Base-by-base conservation (phyloP, 306 rosid genomes). In the Leucaena leucocephala region DNA sequence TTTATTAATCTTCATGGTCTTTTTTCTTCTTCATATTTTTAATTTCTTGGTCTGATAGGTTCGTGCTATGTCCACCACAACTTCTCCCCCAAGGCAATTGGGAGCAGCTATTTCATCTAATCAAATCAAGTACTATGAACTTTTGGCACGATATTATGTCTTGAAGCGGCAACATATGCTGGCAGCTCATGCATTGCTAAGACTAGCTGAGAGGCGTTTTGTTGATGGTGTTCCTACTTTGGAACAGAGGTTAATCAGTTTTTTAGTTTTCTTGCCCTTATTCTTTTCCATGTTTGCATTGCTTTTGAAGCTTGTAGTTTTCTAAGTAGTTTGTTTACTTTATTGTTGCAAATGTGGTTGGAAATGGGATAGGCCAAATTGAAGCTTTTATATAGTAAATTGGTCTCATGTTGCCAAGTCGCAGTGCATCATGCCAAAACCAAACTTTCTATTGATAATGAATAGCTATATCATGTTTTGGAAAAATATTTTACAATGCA, bases 81-180 rank as follows among this genome's bases (percentile, higher is more conserved):
- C 86, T 81, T 88, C 92, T 84, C 88, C 90, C 40, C 49, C 86
- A 78, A 88, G 93, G 81, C 94, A 91, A 77, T 85, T 88, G 0
- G 96, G 92, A 74, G 83, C 90, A 72, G 76, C 87, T 59, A 78
- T 88, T 82, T 82, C 87, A 15, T 81, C 96, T 50, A 86, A 87
- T 83, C 91, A 93, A 82, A 87, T 84, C 82, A 93, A 93, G 77
- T 91, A 85, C 84, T 90, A 81, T 85, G 99, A 95, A 76, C 98
- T 95, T 70, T 83, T 95, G 88, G 99, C 98, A 45, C 94, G 90
- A 27, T 95, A 93, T 81, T 93, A 95, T 82, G 96, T 93, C 75
- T 78, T 86, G 85, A 95, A 93, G 86, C 90, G 96, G 80, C 97
- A 95, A 78, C 98, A 93, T 85, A 68, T 91, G 81, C 99, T 93